Evolutionary conservation across 257 asterid genomes (phyloP).

Genomic region (Nyctanthes arbortristis): DNA sequence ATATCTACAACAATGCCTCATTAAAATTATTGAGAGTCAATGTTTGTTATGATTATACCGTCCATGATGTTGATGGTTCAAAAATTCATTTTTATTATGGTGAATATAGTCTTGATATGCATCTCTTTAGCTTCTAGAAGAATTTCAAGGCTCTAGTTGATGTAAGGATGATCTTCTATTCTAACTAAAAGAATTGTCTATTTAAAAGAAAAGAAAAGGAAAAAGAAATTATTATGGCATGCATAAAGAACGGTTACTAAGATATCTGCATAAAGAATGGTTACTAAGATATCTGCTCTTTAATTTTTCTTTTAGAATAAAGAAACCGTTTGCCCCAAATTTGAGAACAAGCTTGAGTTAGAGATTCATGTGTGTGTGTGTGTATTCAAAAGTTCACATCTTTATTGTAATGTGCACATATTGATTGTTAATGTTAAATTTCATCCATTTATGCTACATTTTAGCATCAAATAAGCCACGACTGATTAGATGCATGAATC

Average conservation of each 20-base stretch:
- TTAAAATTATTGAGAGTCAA: constrained; percentile 90
- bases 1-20: constrained; percentile 84
- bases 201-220: no score
- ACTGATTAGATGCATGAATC: constrained; percentile 24
- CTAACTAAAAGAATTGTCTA: neutral
- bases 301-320: constrained; percentile 63
- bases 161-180: constrained; percentile 48
- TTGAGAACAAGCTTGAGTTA: constrained; percentile 45
- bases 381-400: no score
- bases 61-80: constrained; percentile 97
- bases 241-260: constrained; percentile 9
- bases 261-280: no score
- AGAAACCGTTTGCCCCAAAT: constrained; percentile 62
- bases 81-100: constrained; percentile 86
- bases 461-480: neutral
- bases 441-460: neutral
- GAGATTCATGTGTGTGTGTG: no score
- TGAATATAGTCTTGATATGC: constrained; percentile 95
- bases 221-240: constrained; percentile 16
- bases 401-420: no score
- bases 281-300: constrained; percentile 15
- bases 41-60: constrained; percentile 90
- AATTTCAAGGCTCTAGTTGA: constrained; percentile 78
- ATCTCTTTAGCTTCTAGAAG: constrained; percentile 76
- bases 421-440: constrained; percentile 19